Conservation (phyloP, 768 basidiomycete species). For the Leccinum obscurum region DNA sequence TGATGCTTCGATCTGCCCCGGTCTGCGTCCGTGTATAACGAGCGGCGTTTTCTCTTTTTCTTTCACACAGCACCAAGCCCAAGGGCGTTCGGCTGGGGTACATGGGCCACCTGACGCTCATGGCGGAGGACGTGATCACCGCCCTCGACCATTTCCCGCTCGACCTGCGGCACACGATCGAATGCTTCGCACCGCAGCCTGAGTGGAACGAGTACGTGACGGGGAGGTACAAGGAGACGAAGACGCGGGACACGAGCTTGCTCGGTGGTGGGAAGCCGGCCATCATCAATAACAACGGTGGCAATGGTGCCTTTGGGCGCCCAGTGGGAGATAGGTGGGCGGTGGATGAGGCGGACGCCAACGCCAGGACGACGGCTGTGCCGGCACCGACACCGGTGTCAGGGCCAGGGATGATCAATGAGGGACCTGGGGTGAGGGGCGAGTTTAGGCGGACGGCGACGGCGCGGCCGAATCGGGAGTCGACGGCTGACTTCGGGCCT, state of each 20-base stretch:
- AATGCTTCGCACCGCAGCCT: slow-evolving; percentile 66
- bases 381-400: slow-evolving; percentile 2
- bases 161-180: slow-evolving; percentile 67
- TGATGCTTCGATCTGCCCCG: not conserved
- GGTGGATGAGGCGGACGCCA: slow-evolving; percentile 64
- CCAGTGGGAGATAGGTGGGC: slow-evolving; percentile 51
- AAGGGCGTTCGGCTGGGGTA: slow-evolving; percentile 85
- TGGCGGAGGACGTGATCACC: slow-evolving; percentile 91
- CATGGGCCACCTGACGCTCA: slow-evolving; percentile 96
- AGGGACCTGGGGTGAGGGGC: slow-evolving; percentile 40
- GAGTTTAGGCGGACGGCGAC: slow-evolving; percentile 57
- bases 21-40: not conserved
- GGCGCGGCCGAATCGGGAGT: slow-evolving; percentile 44
- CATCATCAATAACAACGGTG: slow-evolving; percentile 41
- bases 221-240: slow-evolving; percentile 83
- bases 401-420: slow-evolving; percentile 6
- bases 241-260: slow-evolving; percentile 72
- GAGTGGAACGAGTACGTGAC: slow-evolving; percentile 91
- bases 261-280: slow-evolving; percentile 87
- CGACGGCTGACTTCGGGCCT: slow-evolving; percentile 67
- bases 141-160: slow-evolving; percentile 86
- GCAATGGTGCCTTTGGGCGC: not conserved
- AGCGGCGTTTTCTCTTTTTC: not conserved
- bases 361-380: slow-evolving; percentile 32
- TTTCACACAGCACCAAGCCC: slow-evolving; percentile 55